Evolutionary conservation across 2,329 filamentous ascomycete species (phyloP), one percentile per base, ranked within the genome.

Genomic region (Fonsecaea multimorphosa): DNA sequence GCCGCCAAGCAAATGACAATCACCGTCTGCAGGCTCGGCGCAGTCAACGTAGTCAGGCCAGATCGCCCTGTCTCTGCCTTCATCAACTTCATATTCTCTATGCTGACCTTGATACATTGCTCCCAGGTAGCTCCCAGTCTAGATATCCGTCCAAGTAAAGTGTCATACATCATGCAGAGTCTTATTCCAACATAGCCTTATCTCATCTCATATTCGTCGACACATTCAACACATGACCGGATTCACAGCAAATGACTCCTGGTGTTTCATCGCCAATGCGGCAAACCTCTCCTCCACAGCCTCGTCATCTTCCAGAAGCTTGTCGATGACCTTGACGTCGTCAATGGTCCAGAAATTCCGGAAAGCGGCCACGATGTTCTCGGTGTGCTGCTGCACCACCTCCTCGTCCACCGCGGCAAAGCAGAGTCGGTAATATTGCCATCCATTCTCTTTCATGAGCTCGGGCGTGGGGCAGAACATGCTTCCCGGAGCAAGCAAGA

Each of bases 361-460:
- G 22, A 92, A 84, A 0, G 89, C 92, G 36, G 87, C 83, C 0
- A 86, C 87, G 73, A 96, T 88, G 29, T 89, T 79, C 74, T 85
- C 79, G 6, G 86, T 87, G 68, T 88, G 86, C 4, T 78, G 77
- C 27, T 83, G 84, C 4, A 97, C 81, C 46, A 90, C 86, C 44
- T 89, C 87, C 61, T 89, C 89, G n/a, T 86, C 82, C 77, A 93
- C 89, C 1, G 93, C 92, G 0, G 92, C 92, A 78, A 97, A 97
- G 78, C 92, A 96, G 38, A 97, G 74, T 14, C 93, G 82, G 76
- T 88, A 88, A 75, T 89, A 94, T 70, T 85, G 85, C 87, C 89
- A 93, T 2, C 87, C 89, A 49, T 85, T 81, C 63, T 82, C 78
- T 3, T 81, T 78, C 16, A 77, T 74, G 40, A 93, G 85, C 70